These are phyloP conservation scores for Epichloe festucae DNA, from an alignment of 2,329 filamentous ascomycete genomes.

Conservation along the genomic window DNA sequence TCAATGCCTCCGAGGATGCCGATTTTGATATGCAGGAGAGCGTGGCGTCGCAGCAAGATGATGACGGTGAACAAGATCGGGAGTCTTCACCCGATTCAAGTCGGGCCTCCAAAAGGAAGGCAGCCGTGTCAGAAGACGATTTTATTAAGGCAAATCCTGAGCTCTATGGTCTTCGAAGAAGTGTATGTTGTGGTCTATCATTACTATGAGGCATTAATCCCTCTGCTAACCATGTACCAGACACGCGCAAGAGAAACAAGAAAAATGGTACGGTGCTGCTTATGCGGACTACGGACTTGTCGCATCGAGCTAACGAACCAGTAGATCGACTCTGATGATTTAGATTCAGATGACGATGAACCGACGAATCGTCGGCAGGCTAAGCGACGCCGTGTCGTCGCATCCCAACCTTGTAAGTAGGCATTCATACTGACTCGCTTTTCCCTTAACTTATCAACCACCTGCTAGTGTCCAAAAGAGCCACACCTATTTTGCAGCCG, in stretches of 20 bases:
- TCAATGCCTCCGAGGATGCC: slow-evolving; percentile 50
- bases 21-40: slow-evolving; percentile 67
- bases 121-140: slow-evolving; percentile 57
- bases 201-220: slow-evolving; percentile 14
- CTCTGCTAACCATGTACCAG: slow-evolving; percentile 20
- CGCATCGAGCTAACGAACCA: slow-evolving; percentile 1
- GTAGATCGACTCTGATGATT: slow-evolving; percentile 45
- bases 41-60: slow-evolving; percentile 29
- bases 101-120: slow-evolving; percentile 61
- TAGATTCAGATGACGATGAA: slow-evolving; percentile 58
- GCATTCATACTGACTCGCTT: background rate
- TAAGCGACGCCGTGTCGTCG: slow-evolving; percentile 57
- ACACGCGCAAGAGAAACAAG: slow-evolving; percentile 44
- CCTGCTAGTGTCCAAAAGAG: slow-evolving; percentile 43
- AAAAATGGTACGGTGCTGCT: slow-evolving; percentile 39
- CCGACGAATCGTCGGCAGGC: slow-evolving; percentile 43
- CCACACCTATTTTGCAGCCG: slow-evolving; percentile 41
- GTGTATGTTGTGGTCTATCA: slow-evolving; percentile 45
- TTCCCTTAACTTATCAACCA: background rate
- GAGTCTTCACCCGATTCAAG: slow-evolving; percentile 61
- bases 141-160: slow-evolving; percentile 87
- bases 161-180: slow-evolving; percentile 85
- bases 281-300: background rate
- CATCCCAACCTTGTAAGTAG: slow-evolving; percentile 48
- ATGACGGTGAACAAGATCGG: slow-evolving; percentile 36